A percentile compares a stretch with the other conserved stretches of the same genome.
These are phyloP conservation scores for Ascochyta rabiei DNA, from an alignment of 2,329 filamentous ascomycete genomes.

Conservation along the genomic window DNA sequence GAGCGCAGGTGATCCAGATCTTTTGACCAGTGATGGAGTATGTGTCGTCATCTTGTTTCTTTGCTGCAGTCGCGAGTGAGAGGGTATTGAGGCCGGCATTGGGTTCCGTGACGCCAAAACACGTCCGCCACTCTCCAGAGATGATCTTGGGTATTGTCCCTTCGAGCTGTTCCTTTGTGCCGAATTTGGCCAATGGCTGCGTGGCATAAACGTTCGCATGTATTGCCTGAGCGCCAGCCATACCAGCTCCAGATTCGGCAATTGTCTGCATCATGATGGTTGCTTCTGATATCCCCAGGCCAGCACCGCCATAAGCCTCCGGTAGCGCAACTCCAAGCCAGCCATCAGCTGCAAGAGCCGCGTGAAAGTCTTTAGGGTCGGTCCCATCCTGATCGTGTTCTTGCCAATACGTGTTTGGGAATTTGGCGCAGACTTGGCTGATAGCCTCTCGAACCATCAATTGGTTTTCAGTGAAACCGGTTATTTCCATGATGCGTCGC, in stretches of 20 bases:
- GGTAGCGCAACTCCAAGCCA: slow-evolving; percentile 84
- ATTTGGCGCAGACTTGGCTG: slow-evolving; percentile 69
- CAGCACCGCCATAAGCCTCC: slow-evolving; percentile 74
- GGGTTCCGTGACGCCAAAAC: slow-evolving; percentile 86
- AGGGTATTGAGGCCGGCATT: slow-evolving; percentile 81
- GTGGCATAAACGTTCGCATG: slow-evolving; percentile 75
- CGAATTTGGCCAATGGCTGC: slow-evolving; percentile 75
- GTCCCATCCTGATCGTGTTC: slow-evolving; percentile 71
- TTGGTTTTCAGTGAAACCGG: slow-evolving; percentile 75
- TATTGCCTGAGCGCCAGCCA: slow-evolving; percentile 68
- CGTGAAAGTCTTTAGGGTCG: slow-evolving; percentile 78
- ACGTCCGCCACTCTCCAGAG: slow-evolving; percentile 71
- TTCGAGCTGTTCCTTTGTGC: slow-evolving; percentile 67
- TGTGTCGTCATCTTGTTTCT: slow-evolving; percentile 60
- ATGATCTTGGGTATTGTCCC: slow-evolving; percentile 73
- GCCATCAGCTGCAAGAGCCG: slow-evolving; percentile 73
- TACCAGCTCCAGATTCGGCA: slow-evolving; percentile 77
- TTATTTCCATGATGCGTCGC: slow-evolving; percentile 70
- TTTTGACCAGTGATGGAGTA: slow-evolving; percentile 80
- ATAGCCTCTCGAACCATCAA: slow-evolving; percentile 74
- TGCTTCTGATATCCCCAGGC: slow-evolving; percentile 78
- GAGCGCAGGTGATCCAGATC: slow-evolving; percentile 87
- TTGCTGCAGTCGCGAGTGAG: slow-evolving; percentile 58
- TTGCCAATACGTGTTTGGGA: slow-evolving; percentile 77
- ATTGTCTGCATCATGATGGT: slow-evolving; percentile 90